Conservation (phyloP, 2,329 filamentous ascomycete species). For the Thermothelomyces thermophilus region DNA sequence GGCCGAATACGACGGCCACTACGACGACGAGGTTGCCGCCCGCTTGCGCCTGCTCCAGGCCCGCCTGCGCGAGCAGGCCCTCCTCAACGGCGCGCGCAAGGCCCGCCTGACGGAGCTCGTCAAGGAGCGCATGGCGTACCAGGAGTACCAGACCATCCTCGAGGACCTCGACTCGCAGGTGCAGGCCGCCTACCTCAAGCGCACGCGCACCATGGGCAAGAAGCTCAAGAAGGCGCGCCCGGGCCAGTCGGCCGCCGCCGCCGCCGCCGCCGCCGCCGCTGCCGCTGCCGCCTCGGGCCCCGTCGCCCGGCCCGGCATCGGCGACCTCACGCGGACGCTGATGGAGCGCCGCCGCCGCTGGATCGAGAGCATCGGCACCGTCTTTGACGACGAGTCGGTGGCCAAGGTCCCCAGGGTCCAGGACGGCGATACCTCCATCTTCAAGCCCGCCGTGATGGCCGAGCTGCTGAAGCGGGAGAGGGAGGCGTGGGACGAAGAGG, state of each 20-base stretch:
- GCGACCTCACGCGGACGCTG: conserved; percentile 80
- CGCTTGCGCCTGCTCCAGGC: conserved; percentile 79
- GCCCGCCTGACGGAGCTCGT: conserved; percentile 78
- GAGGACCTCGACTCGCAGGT: conserved; percentile 95
- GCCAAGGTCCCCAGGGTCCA: conserved; percentile 60
- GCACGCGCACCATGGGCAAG: conserved; percentile 89
- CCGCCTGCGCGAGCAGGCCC: conserved; percentile 73
- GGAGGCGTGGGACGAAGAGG: conserved; percentile 74
- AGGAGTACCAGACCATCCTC: conserved; percentile 94
- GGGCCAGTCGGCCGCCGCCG: conserved; percentile 44
- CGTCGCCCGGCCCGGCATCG: conserved; percentile 71
- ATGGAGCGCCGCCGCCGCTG: conserved; percentile 89
- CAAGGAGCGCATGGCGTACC: conserved; percentile 87
- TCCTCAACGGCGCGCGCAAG: conserved; percentile 87
- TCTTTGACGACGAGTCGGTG: conserved; percentile 78
- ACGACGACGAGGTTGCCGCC: conserved; percentile 89
- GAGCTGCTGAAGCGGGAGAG: conserved; percentile 67
- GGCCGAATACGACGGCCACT: conserved; percentile 81
- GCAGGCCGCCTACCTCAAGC: conserved; percentile 90
- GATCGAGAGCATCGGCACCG: conserved; percentile 84
- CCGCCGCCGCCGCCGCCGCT: conserved; percentile 37
- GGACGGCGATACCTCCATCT: conserved; percentile 64
- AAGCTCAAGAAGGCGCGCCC: conserved; percentile 82
- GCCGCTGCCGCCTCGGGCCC: conserved; percentile 43
- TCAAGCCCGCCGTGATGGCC: conserved; percentile 65